phyloP scores from a whole-genome alignment of 306 rosid genomes.

The Luffa acutangula region DNA sequence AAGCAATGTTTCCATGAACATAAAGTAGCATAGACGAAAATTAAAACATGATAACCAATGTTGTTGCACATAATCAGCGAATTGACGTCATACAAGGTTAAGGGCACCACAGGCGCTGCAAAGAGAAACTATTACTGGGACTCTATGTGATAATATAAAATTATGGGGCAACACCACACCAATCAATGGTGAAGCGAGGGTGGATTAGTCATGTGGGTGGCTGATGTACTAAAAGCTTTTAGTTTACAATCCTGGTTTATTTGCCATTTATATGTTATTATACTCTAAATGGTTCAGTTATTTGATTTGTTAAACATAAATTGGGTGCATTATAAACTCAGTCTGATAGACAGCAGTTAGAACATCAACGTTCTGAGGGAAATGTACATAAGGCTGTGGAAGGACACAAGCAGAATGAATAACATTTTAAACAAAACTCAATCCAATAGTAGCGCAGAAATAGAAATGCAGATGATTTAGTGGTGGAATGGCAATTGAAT shows the following conservation, averaged over 20 bases:
- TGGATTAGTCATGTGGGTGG: background rate
- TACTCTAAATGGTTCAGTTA: background rate
- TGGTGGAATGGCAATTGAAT: background rate
- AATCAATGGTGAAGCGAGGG: background rate
- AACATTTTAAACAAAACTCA: background rate
- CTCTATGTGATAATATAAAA: background rate
- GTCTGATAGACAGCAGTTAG: background rate
- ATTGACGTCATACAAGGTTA: background rate
- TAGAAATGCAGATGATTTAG: slow-evolving; percentile 1
- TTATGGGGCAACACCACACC: background rate
- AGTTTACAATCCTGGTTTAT: background rate
- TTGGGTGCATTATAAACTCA: background rate
- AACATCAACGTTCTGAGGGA: background rate
- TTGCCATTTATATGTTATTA: background rate
- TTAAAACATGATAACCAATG: background rate
- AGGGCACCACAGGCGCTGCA: background rate
- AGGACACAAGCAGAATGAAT: background rate
- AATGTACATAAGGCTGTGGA: background rate
- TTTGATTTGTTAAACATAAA: background rate
- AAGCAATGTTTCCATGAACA: background rate
- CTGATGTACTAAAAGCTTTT: background rate
- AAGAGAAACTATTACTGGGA: background rate
- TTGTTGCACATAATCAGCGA: background rate
- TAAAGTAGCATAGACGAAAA: background rate
- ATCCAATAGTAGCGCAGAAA: background rate